phyloP scores from a whole-genome alignment of 192 early-diverging fungal species.

The Paraglomus occultum region DNA sequence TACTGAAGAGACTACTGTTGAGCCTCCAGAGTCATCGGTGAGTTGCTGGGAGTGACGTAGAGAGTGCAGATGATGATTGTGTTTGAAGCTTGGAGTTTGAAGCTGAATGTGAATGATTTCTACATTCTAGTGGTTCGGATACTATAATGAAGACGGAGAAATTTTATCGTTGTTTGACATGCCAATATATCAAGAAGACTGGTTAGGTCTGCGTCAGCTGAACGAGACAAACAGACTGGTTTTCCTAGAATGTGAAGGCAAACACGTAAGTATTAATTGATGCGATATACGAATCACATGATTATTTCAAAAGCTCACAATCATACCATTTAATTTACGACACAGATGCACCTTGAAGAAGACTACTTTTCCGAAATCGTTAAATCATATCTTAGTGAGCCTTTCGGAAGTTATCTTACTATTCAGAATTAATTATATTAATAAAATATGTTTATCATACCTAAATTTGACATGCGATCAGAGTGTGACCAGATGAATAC shows the following conservation, averaged over 20 bases:
- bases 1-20: conserved; percentile 72
- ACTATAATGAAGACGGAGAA: conserved; percentile 52
- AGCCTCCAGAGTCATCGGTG: conserved; percentile 58
- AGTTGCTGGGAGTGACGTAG: conserved; percentile 27
- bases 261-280: conserved; percentile 45
- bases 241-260: conserved; percentile 49
- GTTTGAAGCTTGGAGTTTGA: too few species aligned
- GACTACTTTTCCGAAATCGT: too few species aligned
- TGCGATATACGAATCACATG: too few species aligned
- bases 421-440: too few species aligned
- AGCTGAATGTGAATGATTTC: neutral
- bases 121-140: conserved; percentile 66
- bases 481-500: too few species aligned
- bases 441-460: too few species aligned
- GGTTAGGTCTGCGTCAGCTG: conserved; percentile 63
- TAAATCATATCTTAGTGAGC: too few species aligned
- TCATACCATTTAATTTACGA: too few species aligned
- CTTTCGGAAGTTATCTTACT: too few species aligned
- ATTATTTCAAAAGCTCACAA: too few species aligned
- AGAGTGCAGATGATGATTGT: neutral
- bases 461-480: too few species aligned
- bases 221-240: conserved; percentile 44
- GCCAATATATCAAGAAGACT: conserved; percentile 64
- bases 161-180: conserved; percentile 54
- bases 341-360: too few species aligned